Conservation (phyloP, 495 filamentous ascomycete species). For the Penicillium paradoxum region DNA sequence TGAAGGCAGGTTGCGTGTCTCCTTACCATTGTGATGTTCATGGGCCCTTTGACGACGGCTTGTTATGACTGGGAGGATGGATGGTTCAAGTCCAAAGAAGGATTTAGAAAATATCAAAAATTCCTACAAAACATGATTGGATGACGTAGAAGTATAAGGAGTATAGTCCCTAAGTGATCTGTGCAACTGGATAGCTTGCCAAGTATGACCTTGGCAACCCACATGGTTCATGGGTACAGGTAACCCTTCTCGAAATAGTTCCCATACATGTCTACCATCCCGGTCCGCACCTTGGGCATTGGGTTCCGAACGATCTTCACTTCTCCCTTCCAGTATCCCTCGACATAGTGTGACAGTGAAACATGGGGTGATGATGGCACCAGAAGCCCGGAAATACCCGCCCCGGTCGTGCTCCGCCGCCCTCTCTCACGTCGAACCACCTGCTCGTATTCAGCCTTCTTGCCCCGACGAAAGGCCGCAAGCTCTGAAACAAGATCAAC, state of each 20-base stretch:
- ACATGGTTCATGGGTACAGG: conserved; percentile 47
- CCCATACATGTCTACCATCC: conserved; percentile 49
- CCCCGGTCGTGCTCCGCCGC: conserved; percentile 23
- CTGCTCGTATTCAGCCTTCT: conserved; percentile 43
- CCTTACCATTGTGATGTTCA: conserved; percentile 20
- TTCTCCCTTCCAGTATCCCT: conserved; percentile 53
- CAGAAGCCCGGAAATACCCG: conserved; percentile 14
- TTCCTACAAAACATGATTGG: conserved; percentile 6
- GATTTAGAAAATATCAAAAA: conserved; percentile 23
- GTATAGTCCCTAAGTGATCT: not conserved
- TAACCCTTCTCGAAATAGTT: conserved; percentile 53
- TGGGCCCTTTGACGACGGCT: conserved; percentile 15
- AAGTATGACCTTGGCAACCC: not conserved
- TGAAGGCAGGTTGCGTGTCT: conserved; percentile 22
- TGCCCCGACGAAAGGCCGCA: conserved; percentile 42
- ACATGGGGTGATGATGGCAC: conserved; percentile 18
- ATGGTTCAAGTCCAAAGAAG: conserved; percentile 9
- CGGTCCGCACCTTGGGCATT: conserved; percentile 37
- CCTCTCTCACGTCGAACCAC: conserved; percentile 26
- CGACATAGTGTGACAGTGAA: conserved; percentile 35
- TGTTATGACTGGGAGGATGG: conserved; percentile 16
- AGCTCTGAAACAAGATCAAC: conserved; percentile 48
- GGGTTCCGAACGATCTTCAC: conserved; percentile 47
- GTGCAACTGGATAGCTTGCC: not conserved
- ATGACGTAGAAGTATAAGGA: not conserved